These are phyloP conservation scores for Gelatoporia subvermispora DNA, from an alignment of 768 basidiomycete genomes.

Conservation along the genomic window DNA sequence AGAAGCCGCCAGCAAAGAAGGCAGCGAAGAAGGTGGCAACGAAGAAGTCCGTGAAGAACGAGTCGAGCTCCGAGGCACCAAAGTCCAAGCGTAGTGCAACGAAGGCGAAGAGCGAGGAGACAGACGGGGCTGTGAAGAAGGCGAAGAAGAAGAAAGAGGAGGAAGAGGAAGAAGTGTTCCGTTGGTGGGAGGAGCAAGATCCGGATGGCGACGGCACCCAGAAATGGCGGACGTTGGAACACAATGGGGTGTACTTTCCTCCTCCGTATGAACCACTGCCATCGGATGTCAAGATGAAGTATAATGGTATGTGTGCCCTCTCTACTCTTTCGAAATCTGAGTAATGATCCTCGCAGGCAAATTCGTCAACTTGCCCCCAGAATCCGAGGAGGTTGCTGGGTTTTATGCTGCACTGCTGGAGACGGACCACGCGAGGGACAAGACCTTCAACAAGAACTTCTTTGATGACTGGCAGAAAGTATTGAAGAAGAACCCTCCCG, in stretches of 20 bases:
- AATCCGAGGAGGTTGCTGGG: constrained; percentile 93
- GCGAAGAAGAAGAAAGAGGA: constrained; percentile 53
- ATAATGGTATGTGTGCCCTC: constrained; percentile 62
- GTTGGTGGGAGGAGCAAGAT: constrained; percentile 83
- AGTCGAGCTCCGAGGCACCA: constrained; percentile 30
- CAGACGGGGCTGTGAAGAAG: constrained; percentile 24
- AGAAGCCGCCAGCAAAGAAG: constrained; percentile 38
- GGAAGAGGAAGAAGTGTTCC: constrained; percentile 69
- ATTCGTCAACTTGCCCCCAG: constrained; percentile 70
- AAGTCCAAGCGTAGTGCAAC: constrained; percentile 32
- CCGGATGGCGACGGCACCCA: constrained; percentile 67
- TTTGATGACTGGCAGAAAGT: constrained; percentile 85
- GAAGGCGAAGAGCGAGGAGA: constrained; percentile 42
- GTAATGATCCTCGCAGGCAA: constrained; percentile 48
- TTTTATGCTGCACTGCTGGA: constrained; percentile 94
- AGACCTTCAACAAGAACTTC: constrained; percentile 89
- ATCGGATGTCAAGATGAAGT: constrained; percentile 83
- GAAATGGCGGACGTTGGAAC: constrained; percentile 95
- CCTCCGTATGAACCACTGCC: constrained; percentile 90
- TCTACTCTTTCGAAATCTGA: background rate
- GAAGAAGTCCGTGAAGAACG: too few relatives aligned
- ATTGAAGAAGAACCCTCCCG: constrained; percentile 78
- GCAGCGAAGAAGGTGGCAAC: constrained; percentile 36
- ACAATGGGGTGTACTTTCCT: constrained; percentile 93
- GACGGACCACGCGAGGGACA: constrained; percentile 87